Base-by-base conservation (phyloP, 305 asterid species). In the Solanum hybrid region DNA sequence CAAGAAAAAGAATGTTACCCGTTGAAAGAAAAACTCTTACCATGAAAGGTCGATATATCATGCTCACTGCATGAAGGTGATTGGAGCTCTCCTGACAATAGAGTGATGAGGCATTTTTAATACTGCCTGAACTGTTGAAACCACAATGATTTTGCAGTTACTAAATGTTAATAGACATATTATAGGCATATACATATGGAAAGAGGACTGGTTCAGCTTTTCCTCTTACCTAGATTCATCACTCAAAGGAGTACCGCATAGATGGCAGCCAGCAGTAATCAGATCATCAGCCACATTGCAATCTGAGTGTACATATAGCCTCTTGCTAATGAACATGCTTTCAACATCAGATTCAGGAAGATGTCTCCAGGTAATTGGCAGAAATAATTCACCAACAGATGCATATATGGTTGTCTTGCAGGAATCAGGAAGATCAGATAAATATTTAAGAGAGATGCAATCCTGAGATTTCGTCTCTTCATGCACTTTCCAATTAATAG, bases 21-120 rank as follows among this genome's bases (percentile, higher is more conserved):
- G 24, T 76, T 68, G 72, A 41, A 80, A 77, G 85, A 81, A 51
- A 86, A 32, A n/a, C n/a, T 39, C 78, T 37, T 94, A 96, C 97
- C 97, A 93, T 82, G 94, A 95, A 96, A 34, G 98, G 98, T 90
- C 96, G 92, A 72, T 95, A 95, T 82, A 96, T 95, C 92, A 91
- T 91, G 92, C 95, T 92, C 22, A 93, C 86, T 79, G 79, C 91
- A 92, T 95, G 98, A 86, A 91, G 92, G 90, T 89, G 94, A 88
- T 94, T 88, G 77, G 92, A 92, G 92, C 96, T 94, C 91, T 90
- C 90, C 90, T 89, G 92, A 92, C 98, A 95, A 87, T 92, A 91
- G 77, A 94, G 91, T 57, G 95, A 94, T 61, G 91, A 61, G 12
- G 90, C 80, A 73, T 89, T 89, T 90, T 90, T 92, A 92, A 92